Base-by-base conservation (phyloP, 1,284 basidiomycete species). In the Papiliotrema fonsecae region DNA sequence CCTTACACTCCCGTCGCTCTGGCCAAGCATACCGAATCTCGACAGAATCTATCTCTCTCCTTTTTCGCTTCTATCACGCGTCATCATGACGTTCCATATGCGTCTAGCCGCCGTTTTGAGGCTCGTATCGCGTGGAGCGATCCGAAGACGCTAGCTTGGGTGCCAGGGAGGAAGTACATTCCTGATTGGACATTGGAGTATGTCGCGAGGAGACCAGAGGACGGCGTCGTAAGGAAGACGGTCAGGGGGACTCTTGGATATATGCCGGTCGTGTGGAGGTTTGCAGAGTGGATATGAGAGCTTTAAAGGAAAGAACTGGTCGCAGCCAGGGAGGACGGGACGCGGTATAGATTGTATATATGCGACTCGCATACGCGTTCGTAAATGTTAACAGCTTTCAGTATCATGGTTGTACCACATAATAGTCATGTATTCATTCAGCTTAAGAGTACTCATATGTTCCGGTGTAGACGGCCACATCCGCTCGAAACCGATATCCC, bases 111-210 rank as follows among this genome's bases (percentile, higher is more conserved):
- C 9, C 28, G 42, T 14, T 11, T 45, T 6, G 22, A 34, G 10
- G 14, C 35, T 6, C 30, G 28, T 18, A 18, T 45, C 7, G 32
- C 42, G 10, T 45, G 42, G 42, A 45, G 25, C 16, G 42, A 45
- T 14, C 42, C 42, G 5, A 4, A 32, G 19, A 35, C 7, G 14
- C 35, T 6, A 21, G 30, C 9, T 14, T 49, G 47, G 47, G 31
- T 49, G 4, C 47, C 47, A 16, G 47, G 47, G n/a, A 42, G 47
- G 31, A 42, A 36, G 19, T 49, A 35, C 30, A 28, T 49, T 6
- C 47, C 47, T 16, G 40, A 41, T 14, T 49, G 47, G 47, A 25
- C 22, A 14, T 18, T 49, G 30, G 28, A 32, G 16, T 45, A 21
- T 25, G 42, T 45, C 14, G 28, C 19, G 24, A 18, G 27, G 18